These are phyloP conservation scores for Yueomyces sp. DNA, from an alignment of 805 yeast genomes.

Conservation along the genomic window DNA sequence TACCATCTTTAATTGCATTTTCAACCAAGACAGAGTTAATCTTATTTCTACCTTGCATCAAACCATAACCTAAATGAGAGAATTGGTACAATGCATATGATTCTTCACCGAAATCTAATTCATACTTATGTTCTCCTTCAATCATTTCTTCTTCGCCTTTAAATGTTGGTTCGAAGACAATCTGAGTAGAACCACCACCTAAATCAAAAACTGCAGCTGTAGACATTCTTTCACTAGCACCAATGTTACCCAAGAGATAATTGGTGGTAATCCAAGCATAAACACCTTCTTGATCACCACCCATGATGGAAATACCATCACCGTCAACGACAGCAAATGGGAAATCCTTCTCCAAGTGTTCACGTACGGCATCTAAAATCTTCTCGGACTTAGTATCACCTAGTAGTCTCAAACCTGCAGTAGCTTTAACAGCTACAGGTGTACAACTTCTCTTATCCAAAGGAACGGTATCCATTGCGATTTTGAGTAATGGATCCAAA, in stretches of 20 bases:
- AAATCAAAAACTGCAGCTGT: slow-evolving; percentile 96
- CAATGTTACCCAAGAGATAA: slow-evolving; percentile 87
- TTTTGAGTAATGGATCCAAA: slow-evolving; percentile 64
- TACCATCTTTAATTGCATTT: slow-evolving; percentile 30
- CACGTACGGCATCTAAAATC: slow-evolving; percentile 65
- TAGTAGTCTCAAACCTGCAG: slow-evolving; percentile 85
- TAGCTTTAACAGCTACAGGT: slow-evolving; percentile 93
- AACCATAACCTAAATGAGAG: slow-evolving; percentile 91
- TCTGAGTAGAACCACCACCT: slow-evolving; percentile 98
- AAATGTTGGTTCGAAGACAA: slow-evolving; percentile 91
- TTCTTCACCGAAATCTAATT: slow-evolving; percentile 67
- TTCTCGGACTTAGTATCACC: slow-evolving; percentile 62
- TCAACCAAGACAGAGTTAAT: slow-evolving; percentile 55
- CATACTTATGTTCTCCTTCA: slow-evolving; percentile 82
- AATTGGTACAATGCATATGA: slow-evolving; percentile 78
- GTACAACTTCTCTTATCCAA: slow-evolving; percentile 60
- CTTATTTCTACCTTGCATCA: slow-evolving; percentile 85
- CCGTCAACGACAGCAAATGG: slow-evolving; percentile 87
- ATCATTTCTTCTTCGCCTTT: slow-evolving; percentile 47
- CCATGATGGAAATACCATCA: slow-evolving; percentile 87
- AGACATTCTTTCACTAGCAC: slow-evolving; percentile 52
- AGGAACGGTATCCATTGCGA: slow-evolving; percentile 73
- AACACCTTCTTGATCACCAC: slow-evolving; percentile 94
- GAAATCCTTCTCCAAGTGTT: slow-evolving; percentile 61
- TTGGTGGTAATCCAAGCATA: slow-evolving; percentile 98